Base-by-base conservation (phyloP, 345 rosid species). In the Populus alba region DNA sequence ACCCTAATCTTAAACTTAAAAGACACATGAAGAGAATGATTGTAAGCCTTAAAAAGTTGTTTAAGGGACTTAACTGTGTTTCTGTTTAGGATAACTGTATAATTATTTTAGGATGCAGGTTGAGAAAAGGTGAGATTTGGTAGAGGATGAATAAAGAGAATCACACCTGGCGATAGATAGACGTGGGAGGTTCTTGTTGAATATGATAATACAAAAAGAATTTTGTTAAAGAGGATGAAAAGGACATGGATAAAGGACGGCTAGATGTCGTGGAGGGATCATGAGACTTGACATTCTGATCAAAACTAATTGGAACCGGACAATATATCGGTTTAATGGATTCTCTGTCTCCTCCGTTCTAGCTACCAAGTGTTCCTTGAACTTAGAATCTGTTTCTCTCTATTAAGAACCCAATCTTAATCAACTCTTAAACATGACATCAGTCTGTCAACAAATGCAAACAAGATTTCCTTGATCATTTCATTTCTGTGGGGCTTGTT, bases 101-200 rank as follows among this genome's bases (percentile, higher is more conserved):
- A 73, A 31, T 68, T 55, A 72, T 38, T 72, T 59, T 43, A 18
- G 63, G 23, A 51, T 47, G 66, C 35, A 12, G 63, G 23, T 47
- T 47, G 66, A 20, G 22, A 25, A 61, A 37, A 65, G 53, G 67
- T 68, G 79, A 71, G 77, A 72, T 76, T 72, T 73, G 80, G 72
- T 76, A 68, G 55, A 49, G 59, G 49, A 51, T 41, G 62, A 31
- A 73, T 5, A 9, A 45, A 10, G 8, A 23, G 70, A 79, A 79
- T 76, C 69, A 66, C 72, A 79, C 68, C 80, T 74, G 81, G 70
- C 76, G 71, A 71, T 22, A n/a, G 70, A 65, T 20, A 78, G 80
- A 81, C 77, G 81, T 80, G 86, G 79, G 81, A 35, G 31, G 75
- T 23, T 65, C 27, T 61, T 70, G 35, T 33, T 43, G 70, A 77